Evolutionary conservation across 305 asterid species (phyloP), one percentile per base, ranked within the genome.

Genomic region (Fraxinus angustifolia): DNA sequence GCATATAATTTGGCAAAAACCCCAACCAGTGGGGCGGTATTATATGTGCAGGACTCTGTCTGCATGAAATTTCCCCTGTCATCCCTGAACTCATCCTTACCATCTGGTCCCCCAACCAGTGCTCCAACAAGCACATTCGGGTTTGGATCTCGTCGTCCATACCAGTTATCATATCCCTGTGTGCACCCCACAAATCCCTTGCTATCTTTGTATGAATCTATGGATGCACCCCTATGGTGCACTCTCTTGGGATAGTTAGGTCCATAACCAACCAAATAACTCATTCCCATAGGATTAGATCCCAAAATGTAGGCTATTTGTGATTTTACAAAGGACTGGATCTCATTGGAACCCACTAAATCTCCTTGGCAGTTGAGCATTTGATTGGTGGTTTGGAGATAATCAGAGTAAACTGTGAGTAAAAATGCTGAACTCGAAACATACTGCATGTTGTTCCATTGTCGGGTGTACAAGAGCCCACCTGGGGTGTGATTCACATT

Each of bases 11-110:
- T 90, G 16, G 98, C 98, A 68, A 95, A 92, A 81, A 90, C 89
- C 21, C 98, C 99, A 4, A 92, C 93, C 48, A 95, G 82, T 0
- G 97, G 98, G 0, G 98, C 98, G 0, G 96, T 88, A 71, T 93
- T 95, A n/a, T 92, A 93, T 1, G 97, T 91, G 79, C 99, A 95
- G 56, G 97, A 97, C 84, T 95, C 98, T 38, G 45, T 1, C 76
- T 93, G 99, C 90, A 90, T 82, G 12, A 88, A 91, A 38, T 93
- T 92, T 3, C 89, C 94, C 80, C 99, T 81, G 0, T 87, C 75
- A 81, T 93, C 98, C n/a, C 8, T 65, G 8, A 91, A 92, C 6
- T 45, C 84, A 40, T 95, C 99, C 0, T 88, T 76, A 2, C 19
- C 17, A 79, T 89, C 90, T 14, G 99, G 98, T 0, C 97, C 99